These are phyloP conservation scores for Pseudoscleropodium purum DNA, from an alignment of 225 moss, liverwort and hornwort species.

Conservation along the genomic window DNA sequence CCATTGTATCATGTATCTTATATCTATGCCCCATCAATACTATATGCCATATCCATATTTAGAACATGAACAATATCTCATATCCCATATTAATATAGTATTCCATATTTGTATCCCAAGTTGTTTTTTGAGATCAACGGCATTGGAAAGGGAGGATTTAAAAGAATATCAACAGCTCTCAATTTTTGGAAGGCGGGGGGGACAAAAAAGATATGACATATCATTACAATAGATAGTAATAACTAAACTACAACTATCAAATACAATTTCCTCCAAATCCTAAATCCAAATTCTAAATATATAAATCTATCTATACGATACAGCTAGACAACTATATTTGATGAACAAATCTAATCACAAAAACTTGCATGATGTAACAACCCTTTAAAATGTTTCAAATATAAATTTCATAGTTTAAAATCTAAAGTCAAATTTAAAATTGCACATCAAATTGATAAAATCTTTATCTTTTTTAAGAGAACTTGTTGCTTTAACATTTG, in stretches of 20 bases:
- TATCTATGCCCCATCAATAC: no score
- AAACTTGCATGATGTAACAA: not conserved
- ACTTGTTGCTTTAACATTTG: not conserved
- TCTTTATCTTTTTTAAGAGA: not conserved
- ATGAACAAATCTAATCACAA: rapidly evolving
- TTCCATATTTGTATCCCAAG: no score
- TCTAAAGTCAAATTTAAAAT: not conserved
- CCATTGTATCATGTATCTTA: no score
- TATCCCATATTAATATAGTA: no score
- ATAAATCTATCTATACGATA: not conserved
- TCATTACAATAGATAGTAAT: no score
- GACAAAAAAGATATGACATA: no score
- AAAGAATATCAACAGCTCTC: no score
- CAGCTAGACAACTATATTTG: rapidly evolving
- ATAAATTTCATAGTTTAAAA: not conserved
- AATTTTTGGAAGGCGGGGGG: no score
- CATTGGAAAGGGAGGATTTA: no score
- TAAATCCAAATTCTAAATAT: not conserved
- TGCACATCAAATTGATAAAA: not conserved
- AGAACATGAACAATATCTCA: no score
- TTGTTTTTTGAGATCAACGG: no score
- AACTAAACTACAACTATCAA: not conserved
- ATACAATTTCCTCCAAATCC: not conserved
- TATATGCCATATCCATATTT: no score
- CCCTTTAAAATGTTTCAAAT: not conserved